Evolutionary conservation across 2,329 filamentous ascomycete species (phyloP), one percentile per base, ranked within the genome.

Genomic region (Cylindrodendrum hubeiense): DNA sequence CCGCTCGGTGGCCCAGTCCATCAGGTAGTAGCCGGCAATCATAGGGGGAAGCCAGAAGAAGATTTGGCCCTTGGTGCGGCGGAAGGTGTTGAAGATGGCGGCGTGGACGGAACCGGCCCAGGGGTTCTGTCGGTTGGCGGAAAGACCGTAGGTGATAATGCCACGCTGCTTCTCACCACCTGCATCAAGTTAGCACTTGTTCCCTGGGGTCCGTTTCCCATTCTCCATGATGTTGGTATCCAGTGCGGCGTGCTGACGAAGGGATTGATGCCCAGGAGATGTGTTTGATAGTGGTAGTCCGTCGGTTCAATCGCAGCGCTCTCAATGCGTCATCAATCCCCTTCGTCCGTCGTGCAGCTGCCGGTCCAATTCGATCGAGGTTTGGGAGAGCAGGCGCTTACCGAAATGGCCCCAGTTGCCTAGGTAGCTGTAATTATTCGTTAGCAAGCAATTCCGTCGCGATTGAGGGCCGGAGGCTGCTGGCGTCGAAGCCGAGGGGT

Each of bases 41-140:
- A 97, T 84, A 41, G 95, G 92, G 65, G 96, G 93, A 26, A 91
- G 87, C 82, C 95, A 90, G 88, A 95, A 99, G 74, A 98, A 90
- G 74, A 97, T 90, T 87, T 98, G 96, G 74, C 87, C 82, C 80
- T 90, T 91, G 83, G 92, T 93, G 77, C 96, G 90, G 82, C 96
- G 91, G 88, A 92, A 97, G 75, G 90, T 91, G 89, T 99, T 99
- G 91, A 98, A 98, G 85, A 98, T 84, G 77, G 95, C 95, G 73
- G 91, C 92, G 81, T 95, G 84, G 71, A 87, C 82, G 66, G 91
- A 85, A 76, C 93, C 93, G 70, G 94, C 94, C 73, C 97, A 87
- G 69, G 94, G 93, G 77, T 93, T 91, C 86, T 97, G 95, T 79
- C 93, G 91, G 88, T 99, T 98, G 73, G 92, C 83, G 74, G 93